Conservation (phyloP, 2,329 filamentous ascomycete genomes). For the Fusarium sulawesiense region DNA sequence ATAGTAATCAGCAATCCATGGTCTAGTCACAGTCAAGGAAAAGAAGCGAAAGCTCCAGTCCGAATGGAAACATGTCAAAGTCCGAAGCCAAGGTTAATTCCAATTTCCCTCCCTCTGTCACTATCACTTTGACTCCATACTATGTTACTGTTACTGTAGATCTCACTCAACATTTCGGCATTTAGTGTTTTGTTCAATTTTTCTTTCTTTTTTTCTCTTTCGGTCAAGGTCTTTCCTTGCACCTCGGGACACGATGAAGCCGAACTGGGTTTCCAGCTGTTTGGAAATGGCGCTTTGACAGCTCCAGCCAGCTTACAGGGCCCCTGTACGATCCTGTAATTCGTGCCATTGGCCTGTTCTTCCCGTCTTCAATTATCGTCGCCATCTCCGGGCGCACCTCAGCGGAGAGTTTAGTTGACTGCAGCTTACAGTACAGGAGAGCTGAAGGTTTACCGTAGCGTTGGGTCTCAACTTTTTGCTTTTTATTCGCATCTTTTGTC, state of each 20-base stretch:
- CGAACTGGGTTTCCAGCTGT: slow-evolving; percentile 25
- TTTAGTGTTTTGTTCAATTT: not conserved
- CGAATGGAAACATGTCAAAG: slow-evolving; percentile 5
- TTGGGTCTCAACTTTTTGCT: slow-evolving; percentile 5
- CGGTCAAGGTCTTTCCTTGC: not conserved
- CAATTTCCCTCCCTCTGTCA: slow-evolving; percentile 28
- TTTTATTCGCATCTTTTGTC: slow-evolving; percentile 20
- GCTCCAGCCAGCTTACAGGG: not conserved
- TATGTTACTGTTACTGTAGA: not conserved
- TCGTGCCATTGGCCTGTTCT: slow-evolving; percentile 10
- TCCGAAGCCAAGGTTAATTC: not conserved
- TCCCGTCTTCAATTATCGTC: slow-evolving; percentile 11
- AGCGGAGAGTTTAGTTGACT: slow-evolving; percentile 14
- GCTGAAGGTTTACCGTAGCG: slow-evolving; percentile 13
- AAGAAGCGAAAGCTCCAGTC: slow-evolving; percentile 6
- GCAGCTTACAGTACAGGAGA: not conserved
- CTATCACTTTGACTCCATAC: no score
- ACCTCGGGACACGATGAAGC: slow-evolving; percentile 2
- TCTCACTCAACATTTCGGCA: not conserved
- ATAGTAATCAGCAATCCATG: not conserved
- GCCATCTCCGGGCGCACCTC: slow-evolving; percentile 3
- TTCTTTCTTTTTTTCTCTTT: not conserved
- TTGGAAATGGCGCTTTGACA: slow-evolving; percentile 24
- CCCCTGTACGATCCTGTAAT: not conserved
- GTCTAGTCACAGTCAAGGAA: not conserved